Base-by-base conservation (phyloP, 306 rosid genomes). In the Malus sylvestris region DNA sequence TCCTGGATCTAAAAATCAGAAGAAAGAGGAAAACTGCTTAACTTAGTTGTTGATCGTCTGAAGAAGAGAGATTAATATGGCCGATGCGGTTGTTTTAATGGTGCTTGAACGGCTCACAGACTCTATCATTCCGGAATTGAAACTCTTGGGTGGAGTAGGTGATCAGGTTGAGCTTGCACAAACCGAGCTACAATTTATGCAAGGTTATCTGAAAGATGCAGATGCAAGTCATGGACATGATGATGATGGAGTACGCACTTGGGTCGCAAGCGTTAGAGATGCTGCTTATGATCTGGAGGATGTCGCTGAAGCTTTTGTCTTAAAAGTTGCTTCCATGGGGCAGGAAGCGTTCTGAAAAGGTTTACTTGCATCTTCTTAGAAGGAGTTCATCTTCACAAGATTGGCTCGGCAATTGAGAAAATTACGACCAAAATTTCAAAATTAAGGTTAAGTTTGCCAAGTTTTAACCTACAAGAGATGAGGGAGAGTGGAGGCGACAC, bases 211-310 rank as follows among this genome's bases (percentile, higher is more conserved):
- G 63, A 60, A 44, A 44, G 70, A 74, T 74, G 78, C 78, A 67
- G 91, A 83, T 46, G 75, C 81, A 57, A 83, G 74, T 30, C 86
- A 85, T 73, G 81, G 76, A 1, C 83, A 74, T 3, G 57, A 74
- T 62, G 84, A 70, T 8, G 81, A 20, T 6, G 60, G 1, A 30
- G 57, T 85, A 13, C 38, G 44, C 18, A 77, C 23, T n/a, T 81
- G 81, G 35, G 38, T 61, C 4, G 67, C 33, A 2, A 61, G 30
- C 1, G 11, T 63, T 1, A 30, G 25, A 64, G 79, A 75, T 12
- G 72, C 51, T 33, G 72, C 79, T 65, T 75, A 75, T 13, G 72
- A 75, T 49, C 22, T 75, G n/a, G 89, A 83, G 4, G 93, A 89
- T 80, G 72, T 63, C 18, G 78, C 85, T 22, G 83, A 76, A 8